phyloP scores from a whole-genome alignment of 805 yeast genomes.

The Pichia gijzeniarum region DNA sequence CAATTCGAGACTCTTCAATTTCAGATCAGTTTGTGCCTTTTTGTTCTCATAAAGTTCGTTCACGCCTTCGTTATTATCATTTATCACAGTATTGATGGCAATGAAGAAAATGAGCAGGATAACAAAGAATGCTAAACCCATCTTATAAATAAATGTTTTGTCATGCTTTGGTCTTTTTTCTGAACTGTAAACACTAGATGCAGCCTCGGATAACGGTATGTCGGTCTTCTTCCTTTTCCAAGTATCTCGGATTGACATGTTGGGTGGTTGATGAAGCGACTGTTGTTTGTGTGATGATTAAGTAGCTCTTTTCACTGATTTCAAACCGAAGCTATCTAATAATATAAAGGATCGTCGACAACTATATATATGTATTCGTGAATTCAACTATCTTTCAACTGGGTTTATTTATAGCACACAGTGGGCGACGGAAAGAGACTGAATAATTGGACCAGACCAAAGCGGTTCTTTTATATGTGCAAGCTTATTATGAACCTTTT shows the following conservation, averaged over 20 bases:
- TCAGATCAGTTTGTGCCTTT: not conserved
- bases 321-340: not conserved
- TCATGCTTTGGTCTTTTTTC: constrained; percentile 1
- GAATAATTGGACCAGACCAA: too few relatives aligned
- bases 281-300: too few relatives aligned
- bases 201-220: constrained; percentile 4
- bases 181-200: not conserved
- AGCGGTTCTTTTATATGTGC: too few relatives aligned
- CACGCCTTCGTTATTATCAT: not conserved
- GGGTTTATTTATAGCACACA: too few relatives aligned
- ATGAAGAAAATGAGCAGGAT: not conserved
- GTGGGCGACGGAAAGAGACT: too few relatives aligned
- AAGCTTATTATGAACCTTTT: too few relatives aligned
- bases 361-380: too few relatives aligned
- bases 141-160: not conserved
- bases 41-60: not conserved
- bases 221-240: constrained; percentile 11
- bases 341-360: too few relatives aligned
- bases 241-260: constrained; percentile 8
- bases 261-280: too few relatives aligned
- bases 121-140: not conserved
- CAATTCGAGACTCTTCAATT: not conserved
- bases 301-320: too few relatives aligned
- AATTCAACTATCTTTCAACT: too few relatives aligned
- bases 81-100: not conserved